Evolutionary conservation across 371 early-diverging fungal genomes (phyloP).

Genomic region (Syncephalastrum racemosum): DNA sequence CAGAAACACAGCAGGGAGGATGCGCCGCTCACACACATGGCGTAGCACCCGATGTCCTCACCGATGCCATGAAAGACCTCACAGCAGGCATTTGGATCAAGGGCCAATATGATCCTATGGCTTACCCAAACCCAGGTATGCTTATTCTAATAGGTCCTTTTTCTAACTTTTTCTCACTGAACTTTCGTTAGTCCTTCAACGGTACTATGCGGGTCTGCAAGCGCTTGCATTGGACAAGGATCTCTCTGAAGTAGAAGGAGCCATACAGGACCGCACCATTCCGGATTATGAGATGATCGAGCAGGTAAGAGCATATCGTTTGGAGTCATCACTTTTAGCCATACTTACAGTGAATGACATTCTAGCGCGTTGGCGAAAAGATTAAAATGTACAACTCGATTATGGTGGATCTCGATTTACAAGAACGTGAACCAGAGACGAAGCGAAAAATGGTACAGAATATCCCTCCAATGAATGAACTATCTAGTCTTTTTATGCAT

Average conservation of each 20-base stretch:
- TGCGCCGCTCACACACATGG: neutral
- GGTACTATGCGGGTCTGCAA: conserved; percentile 62
- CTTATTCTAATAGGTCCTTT: neutral
- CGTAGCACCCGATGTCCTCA: conserved; percentile 8
- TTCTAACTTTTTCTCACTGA: neutral
- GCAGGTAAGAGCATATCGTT: conserved; percentile 17
- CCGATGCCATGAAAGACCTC: conserved; percentile 15
- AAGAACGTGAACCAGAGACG: too few relatives aligned
- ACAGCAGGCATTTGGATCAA: conserved; percentile 35
- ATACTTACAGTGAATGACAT: neutral
- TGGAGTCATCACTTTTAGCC: too few relatives aligned
- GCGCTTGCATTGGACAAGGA: conserved; percentile 53
- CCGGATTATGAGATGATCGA: conserved; percentile 21
- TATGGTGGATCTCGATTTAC: too few relatives aligned
- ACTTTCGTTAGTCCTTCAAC: conserved; percentile 47
- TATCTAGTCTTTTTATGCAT: too few relatives aligned
- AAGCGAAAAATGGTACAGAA: too few relatives aligned
- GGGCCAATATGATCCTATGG: conserved; percentile 43
- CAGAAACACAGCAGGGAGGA: neutral
- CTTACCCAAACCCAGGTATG: conserved; percentile 65
- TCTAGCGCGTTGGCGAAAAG: conserved; percentile 8
- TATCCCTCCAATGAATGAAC: too few relatives aligned
- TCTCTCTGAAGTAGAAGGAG: conserved; percentile 5
- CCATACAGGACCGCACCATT: conserved; percentile 18
- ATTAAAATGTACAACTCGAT: conserved; percentile 7